Base-by-base conservation (phyloP, 129 eudicot genomes). In the Dittrichia graveolens region DNA sequence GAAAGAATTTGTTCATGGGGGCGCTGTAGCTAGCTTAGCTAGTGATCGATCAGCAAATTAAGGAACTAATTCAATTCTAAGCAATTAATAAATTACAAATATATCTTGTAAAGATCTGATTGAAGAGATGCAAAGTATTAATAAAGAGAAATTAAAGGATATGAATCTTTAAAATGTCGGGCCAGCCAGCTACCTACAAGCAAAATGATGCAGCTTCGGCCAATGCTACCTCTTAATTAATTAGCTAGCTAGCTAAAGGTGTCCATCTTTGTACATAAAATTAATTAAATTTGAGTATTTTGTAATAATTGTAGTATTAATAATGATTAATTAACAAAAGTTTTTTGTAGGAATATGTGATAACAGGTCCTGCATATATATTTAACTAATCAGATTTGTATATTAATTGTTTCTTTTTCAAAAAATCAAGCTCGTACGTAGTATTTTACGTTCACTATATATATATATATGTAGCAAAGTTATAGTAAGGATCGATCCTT, bases 201-300 rank as follows among this genome's bases (percentile, higher is more conserved):
- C 84, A 77, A 77, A 52, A 82, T 86, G 88, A 84, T 86, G 85
- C 82, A 85, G 79, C 87, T 81, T 83, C 68, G 81, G 85, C 82
- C 75, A 65, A 78, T 78, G 77, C 49, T 61, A 12, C 4, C 4
- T 46, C 38, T 60, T 72, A 5, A 13, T 48, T 70, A 61, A 24
- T 24, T 24, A 24, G 31, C 31, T 24, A 24, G 31, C 31, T 24
- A 24, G 71, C 47, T 78, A 71, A 78, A 78, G 77, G 67, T 78
- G 73, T 69, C 88, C 74, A 82, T 82, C 80, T 79, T 72, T 78
- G 80, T 61, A 73, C 66, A 64, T 67, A 69, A 64, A 71, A 24
- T 24, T 24, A 24, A 24, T 24, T 24, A 24, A 77, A 14, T 47
- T 47, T 55, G 69, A 83, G 86, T 78, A 67, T 65, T 81, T 71